Base-by-base conservation (phyloP, 306 rosid species). In the Rosa lucieae region DNA sequence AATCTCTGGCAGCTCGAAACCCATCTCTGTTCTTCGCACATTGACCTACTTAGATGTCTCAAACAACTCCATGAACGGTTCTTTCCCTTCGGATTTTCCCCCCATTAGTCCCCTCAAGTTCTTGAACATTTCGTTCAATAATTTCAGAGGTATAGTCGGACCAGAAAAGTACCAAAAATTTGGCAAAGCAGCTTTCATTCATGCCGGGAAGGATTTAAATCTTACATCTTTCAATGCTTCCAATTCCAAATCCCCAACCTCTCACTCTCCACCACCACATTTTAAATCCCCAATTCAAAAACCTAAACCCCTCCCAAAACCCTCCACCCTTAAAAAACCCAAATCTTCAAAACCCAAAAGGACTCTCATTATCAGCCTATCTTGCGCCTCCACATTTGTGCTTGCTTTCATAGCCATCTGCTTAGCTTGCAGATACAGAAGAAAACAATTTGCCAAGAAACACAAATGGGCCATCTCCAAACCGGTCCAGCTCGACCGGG, bases 381-480 rank as follows among this genome's bases (percentile, higher is more conserved):
- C 93, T 29, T 82, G 77, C 18, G 87, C 81, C 0, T 79, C 88
- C 8, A 80, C 82, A 7, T 3, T 82, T 29, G 80, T 86, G 9
- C 15, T 87, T 61, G 78, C 84, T 47, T 74, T 52, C 0, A 3
- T 78, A 81, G 83, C 79, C 17, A 59, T 77, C 3, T 80, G 80
- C 29, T 26, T 62, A 17, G 78, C 68, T 1, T 84, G 83, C 44
- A 3, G 70, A 15, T 87, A 77, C 84, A 84, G 92, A 79, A 87
- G 82, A 80, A 88, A 78, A 63, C 75, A 43, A 76, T 3, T 58
- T 48, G 86, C 84, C 10, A 88, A 67, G 35, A 91, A 77, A 80
- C 92, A 73, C 87, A 93, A 90, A 66, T 93, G 99, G 99, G 96
- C 97, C 42, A 95, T 95, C n/a, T 95, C 99, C 5, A 91, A 84